phyloP scores from a whole-genome alignment of 441 rosid species.

The Croton setiger region DNA sequence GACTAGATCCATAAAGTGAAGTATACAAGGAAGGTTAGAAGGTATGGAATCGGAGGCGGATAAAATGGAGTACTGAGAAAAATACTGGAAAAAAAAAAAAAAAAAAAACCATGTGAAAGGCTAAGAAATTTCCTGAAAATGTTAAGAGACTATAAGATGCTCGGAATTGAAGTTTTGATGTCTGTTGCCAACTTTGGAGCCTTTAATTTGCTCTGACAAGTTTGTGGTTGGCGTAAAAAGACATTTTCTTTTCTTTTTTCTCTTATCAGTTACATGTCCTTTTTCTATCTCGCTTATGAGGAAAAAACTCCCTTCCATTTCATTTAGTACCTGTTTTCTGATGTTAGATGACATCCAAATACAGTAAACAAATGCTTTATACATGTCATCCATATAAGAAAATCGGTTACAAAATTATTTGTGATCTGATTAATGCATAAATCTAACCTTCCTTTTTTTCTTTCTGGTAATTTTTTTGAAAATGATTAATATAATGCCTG shows the following conservation, averaged over 20 bases:
- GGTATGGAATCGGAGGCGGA: neutral
- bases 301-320: slow-evolving; percentile 11
- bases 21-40: slow-evolving; percentile 7
- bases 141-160: slow-evolving; percentile 11
- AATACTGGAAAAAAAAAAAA: neutral
- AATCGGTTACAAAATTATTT: no score
- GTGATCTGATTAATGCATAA: no score
- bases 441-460: no score
- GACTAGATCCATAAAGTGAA: slow-evolving; percentile 42
- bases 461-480: no score
- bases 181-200: slow-evolving; percentile 12
- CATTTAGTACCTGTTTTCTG: slow-evolving; percentile 5
- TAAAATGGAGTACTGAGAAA: neutral
- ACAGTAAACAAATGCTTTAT: no score
- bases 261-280: slow-evolving; percentile 6
- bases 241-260: slow-evolving; percentile 7
- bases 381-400: no score
- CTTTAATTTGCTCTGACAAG: slow-evolving; percentile 17
- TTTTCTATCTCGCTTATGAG: slow-evolving; percentile 12
- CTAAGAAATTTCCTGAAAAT: slow-evolving; percentile 11
- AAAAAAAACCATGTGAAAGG: neutral
- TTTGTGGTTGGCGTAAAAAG: slow-evolving; percentile 16
- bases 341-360: slow-evolving; percentile 14
- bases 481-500: no score
- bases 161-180: slow-evolving; percentile 15